Percentiles rank a stretch among this genome's conserved stretches.
Evolutionary conservation across 768 basidiomycete species (phyloP).

Genomic region (Boletellus ananas): DNA sequence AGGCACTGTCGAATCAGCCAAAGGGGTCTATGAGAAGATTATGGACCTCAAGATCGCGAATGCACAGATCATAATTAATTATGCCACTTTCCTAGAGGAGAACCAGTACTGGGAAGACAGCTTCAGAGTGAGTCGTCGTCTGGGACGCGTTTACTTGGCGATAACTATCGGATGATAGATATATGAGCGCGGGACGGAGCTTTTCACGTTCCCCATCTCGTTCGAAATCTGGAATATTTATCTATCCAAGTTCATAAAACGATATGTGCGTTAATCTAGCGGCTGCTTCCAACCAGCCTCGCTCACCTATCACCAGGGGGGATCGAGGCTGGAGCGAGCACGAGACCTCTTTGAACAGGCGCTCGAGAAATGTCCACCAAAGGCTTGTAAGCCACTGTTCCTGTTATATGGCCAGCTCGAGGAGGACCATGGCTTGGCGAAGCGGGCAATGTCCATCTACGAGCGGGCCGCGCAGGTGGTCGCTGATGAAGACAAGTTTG

Average conservation of each 20-base stretch:
- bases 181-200: conserved; percentile 94
- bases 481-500: conserved; percentile 88
- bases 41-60: conserved; percentile 96
- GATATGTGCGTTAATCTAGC: conserved; percentile 64
- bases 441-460: conserved; percentile 93
- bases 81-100: conserved; percentile 94
- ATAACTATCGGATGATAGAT: conserved; percentile 45
- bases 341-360: conserved; percentile 98
- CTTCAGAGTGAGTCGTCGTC: conserved; percentile 77
- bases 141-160: background rate
- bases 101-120: conserved; percentile 98
- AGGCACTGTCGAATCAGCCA: conserved; percentile 87
- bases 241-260: conserved; percentile 92
- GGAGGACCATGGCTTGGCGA: conserved; percentile 92
- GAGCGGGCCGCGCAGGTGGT: conserved; percentile 89
- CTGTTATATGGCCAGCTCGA: conserved; percentile 95
- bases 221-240: conserved; percentile 99
- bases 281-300: background rate
- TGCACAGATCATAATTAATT: conserved; percentile 96
- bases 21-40: conserved; percentile 94
- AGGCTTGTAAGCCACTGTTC: conserved; percentile 92
- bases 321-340: conserved; percentile 91
- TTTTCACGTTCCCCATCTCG: conserved; percentile 96
- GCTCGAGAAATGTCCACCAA: conserved; percentile 91
- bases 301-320: conserved; percentile 52